Conservation (phyloP, 768 basidiomycete genomes). For the Rhizopogon vulgaris region DNA sequence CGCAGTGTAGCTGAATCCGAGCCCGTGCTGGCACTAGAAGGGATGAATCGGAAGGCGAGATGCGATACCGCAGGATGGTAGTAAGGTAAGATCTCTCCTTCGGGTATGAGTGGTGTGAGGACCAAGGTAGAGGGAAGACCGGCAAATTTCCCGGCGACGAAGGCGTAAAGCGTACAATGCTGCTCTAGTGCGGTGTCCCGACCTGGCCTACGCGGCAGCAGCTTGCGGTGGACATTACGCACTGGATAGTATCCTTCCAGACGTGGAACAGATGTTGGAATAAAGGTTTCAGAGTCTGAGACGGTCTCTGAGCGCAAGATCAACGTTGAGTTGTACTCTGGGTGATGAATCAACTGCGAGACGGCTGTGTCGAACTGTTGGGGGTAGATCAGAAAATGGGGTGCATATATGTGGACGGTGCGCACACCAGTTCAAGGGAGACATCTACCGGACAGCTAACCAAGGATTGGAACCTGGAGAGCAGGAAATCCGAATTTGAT, state of each 20-base stretch:
- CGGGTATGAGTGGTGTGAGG: constrained; percentile 50
- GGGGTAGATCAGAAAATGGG: background rate
- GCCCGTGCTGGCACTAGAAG: constrained; percentile 19
- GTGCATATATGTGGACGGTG: background rate
- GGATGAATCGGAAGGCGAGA: constrained; percentile 75
- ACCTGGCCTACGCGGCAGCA: constrained; percentile 74
- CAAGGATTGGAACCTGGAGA: constrained; percentile 20
- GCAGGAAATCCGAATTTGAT: background rate
- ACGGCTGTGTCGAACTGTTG: constrained; percentile 67
- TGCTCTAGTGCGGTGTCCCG: constrained; percentile 74
- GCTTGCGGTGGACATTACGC: constrained; percentile 55
- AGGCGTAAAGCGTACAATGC: constrained; percentile 66
- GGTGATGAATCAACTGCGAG: constrained; percentile 74
- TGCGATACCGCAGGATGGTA: constrained; percentile 83
- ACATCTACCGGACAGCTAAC: constrained; percentile 37
- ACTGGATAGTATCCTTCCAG: constrained; percentile 35
- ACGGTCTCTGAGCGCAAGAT: constrained; percentile 80
- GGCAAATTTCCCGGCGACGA: constrained; percentile 10
- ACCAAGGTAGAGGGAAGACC: constrained; percentile 37
- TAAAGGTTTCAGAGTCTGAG: constrained; percentile 25
- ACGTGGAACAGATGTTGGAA: constrained; percentile 29
- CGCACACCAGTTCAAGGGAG: constrained; percentile 36
- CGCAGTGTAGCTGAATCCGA: constrained; percentile 32
- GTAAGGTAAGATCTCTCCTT: constrained; percentile 59
- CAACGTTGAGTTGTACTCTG: constrained; percentile 88